These are phyloP conservation scores for Sporothrix curviconia DNA, from an alignment of 2,329 filamentous ascomycete genomes.

Conservation along the genomic window DNA sequence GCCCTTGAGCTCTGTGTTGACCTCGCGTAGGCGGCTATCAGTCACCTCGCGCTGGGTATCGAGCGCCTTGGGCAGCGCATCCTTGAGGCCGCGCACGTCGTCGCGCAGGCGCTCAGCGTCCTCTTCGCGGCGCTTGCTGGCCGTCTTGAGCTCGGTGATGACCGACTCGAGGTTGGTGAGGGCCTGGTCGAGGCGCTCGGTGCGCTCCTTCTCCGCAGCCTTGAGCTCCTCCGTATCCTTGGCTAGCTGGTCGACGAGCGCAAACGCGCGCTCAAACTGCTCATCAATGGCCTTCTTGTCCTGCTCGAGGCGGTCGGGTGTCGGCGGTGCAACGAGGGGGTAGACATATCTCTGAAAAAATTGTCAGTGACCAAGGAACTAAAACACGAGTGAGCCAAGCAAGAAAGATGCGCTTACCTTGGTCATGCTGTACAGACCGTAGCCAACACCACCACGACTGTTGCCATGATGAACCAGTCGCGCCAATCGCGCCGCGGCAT, in stretches of 20 bases:
- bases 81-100: slow-evolving; percentile 75
- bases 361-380: not conserved
- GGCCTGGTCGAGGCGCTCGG: slow-evolving; percentile 73
- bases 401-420: slow-evolving; percentile 69
- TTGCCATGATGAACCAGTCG: slow-evolving; percentile 99
- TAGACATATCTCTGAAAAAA: slow-evolving; percentile 70
- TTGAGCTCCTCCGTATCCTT: slow-evolving; percentile 88
- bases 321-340: slow-evolving; percentile 86
- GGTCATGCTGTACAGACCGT: slow-evolving; percentile 79
- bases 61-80: slow-evolving; percentile 80
- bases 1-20: slow-evolving; percentile 82
- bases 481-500: slow-evolving; percentile 85
- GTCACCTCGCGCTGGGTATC: slow-evolving; percentile 80
- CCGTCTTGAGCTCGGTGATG: slow-evolving; percentile 71
- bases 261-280: slow-evolving; percentile 86
- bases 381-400: too few species aligned
- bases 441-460: slow-evolving; percentile 85
- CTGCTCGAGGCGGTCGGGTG: slow-evolving; percentile 84
- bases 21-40: slow-evolving; percentile 73
- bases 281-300: slow-evolving; percentile 92
- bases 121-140: slow-evolving; percentile 75
- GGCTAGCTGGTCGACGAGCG: slow-evolving; percentile 82
- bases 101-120: slow-evolving; percentile 81
- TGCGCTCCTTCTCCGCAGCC: slow-evolving; percentile 74
- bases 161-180: slow-evolving; percentile 80